A percentile compares a stretch with the other conserved stretches of the same genome.
These are phyloP conservation scores for Nemophila menziesii DNA, from an alignment of 257 asterid species.

Conservation along the genomic window DNA sequence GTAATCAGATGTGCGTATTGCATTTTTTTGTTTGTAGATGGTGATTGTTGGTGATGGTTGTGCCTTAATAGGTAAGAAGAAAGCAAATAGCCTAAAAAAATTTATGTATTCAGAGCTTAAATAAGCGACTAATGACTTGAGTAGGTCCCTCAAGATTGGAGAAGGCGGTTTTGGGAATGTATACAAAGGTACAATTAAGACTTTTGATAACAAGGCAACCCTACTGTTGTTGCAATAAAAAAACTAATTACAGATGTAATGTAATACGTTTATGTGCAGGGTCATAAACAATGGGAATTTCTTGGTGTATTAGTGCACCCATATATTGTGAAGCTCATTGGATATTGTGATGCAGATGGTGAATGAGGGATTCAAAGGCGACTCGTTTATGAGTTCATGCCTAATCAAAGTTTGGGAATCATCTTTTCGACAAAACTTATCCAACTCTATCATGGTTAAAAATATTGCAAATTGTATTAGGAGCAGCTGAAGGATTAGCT, in stretches of 20 bases:
- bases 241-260: conserved; percentile 65
- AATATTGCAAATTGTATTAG: conserved; percentile 55
- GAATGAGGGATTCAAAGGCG: conserved; percentile 85
- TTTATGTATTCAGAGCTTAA: conserved; percentile 50
- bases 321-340: conserved; percentile 70
- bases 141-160: conserved; percentile 53
- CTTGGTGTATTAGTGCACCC: conserved; percentile 80
- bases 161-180: conserved; percentile 96
- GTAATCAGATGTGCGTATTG: no score
- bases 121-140: conserved; percentile 61
- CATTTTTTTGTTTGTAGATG: no score
- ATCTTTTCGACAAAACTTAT: conserved; percentile 43
- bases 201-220: conserved; percentile 44
- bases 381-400: conserved; percentile 82
- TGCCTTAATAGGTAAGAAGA: no score
- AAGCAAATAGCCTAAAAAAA: conserved; percentile 45
- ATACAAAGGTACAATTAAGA: conserved; percentile 47
- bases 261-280: no score
- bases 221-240: conserved; percentile 62
- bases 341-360: conserved; percentile 76
- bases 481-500: conserved; percentile 73
- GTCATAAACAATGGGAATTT: conserved; percentile 88
- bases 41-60: no score
- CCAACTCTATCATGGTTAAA: conserved; percentile 54
- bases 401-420: conserved; percentile 71